Evolutionary conservation across 2,329 filamentous ascomycete genomes (phyloP).

Genomic region (Orbilia oligospora): DNA sequence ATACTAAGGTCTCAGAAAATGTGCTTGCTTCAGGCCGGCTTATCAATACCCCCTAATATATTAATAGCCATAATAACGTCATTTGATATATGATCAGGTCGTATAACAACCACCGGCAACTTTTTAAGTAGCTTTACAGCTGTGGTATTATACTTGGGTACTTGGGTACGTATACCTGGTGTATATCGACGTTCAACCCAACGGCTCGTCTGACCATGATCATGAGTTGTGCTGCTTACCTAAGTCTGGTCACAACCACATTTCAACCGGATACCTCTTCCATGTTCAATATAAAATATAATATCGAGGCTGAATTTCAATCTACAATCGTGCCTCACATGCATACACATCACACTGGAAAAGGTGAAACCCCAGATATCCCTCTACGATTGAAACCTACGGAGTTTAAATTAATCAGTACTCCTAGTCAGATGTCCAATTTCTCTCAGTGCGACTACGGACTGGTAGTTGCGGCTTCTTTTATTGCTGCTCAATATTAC

Average conservation of each 20-base stretch:
- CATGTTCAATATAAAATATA: no score
- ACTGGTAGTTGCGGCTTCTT: constrained; percentile 34
- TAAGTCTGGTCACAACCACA: background rate
- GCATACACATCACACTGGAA: background rate
- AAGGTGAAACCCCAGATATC: background rate
- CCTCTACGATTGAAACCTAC: background rate
- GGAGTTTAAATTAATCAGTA: background rate
- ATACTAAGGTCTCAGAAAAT: no score
- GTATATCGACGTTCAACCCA: background rate
- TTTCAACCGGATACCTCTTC: no score
- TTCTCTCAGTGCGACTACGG: background rate
- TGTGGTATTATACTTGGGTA: no score
- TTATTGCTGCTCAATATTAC: constrained; percentile 37
- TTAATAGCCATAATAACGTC: no score
- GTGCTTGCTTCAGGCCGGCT: no score
- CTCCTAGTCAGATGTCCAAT: background rate
- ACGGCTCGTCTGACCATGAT: constrained; percentile 9
- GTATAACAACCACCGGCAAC: no score
- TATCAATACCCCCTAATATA: no score
- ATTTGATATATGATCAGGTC: no score
- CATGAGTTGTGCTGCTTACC: constrained; percentile 12
- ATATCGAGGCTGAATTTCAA: background rate
- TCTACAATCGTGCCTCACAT: background rate
- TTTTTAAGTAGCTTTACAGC: no score
- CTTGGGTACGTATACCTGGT: no score